Base-by-base conservation (phyloP, 1,284 basidiomycete species). In the Volvariella surrecta region DNA sequence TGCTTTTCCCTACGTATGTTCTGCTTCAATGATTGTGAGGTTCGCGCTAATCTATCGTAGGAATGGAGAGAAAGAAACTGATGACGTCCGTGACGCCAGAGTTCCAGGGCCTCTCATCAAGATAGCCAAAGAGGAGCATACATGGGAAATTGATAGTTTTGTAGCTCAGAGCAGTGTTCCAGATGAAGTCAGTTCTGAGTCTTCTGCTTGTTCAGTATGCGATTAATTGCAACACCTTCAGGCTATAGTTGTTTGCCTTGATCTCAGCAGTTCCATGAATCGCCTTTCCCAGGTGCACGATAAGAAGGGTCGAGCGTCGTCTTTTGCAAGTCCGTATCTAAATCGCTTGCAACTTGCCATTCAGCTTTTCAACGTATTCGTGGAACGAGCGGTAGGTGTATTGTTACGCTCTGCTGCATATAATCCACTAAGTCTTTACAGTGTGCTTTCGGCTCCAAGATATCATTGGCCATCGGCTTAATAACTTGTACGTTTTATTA, bases 191-290 rank as follows among this genome's bases (percentile, higher is more conserved):
- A 7, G 34, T 8, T 35, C 15, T 35, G 7, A 16, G 6, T n/a
- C 6, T n/a, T 16, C 6, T 28, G 24, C 6, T 28, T 28, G 24
- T 6, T 6, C 11, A 11, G 24, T 11, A 28, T 6, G 24, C 11
- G 18, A 32, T 42, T 10, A 20, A 2, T 9, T 4, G n/a, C 13
- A 32, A n/a, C 15, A n/a, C 34, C 6, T 35, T 13, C 28, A 58
- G 57, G 57, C 57, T 0, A 54, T 58, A 35, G 43, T 58, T 13
- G 32, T 58, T 7, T 58, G 57, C 34, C 45, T 58, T 3, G 57
- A 58, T 40, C 46, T 58, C 11, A 55, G 52, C 38, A 40, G 53
- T 37, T 57, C 54, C 2, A 55, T 55, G 54, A 53, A 49, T 37
- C 24, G 11, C 6, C 24, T 11, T 28, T 28, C 24, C 6, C 24